phyloP scores from a whole-genome alignment of 257 asterid species.

The Nicotiana tabacum region DNA sequence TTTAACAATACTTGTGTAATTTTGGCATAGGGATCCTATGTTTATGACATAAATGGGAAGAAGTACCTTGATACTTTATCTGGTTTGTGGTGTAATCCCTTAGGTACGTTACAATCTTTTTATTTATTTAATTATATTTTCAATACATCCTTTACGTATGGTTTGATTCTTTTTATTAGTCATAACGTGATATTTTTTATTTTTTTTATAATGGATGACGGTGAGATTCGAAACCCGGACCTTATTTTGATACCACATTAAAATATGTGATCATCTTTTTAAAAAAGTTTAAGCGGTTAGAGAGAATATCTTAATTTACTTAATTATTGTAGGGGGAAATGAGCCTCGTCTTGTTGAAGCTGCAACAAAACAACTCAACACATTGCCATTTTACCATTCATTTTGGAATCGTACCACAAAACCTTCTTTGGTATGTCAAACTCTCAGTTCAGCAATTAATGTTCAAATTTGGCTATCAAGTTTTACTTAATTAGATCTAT shows the following conservation, averaged over 20 bases:
- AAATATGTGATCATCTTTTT: no score
- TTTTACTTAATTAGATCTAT: no score
- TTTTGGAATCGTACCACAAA: conserved; percentile 95
- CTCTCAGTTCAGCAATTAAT: neutral
- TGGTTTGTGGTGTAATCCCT: conserved; percentile 91
- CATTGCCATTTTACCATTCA: conserved; percentile 90
- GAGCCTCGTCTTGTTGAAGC: conserved; percentile 89
- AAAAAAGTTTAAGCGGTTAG: no score
- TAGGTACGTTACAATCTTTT: conserved; percentile 31
- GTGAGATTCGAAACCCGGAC: no score
- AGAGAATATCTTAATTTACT: no score
- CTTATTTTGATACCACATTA: no score
- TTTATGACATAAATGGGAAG: conserved; percentile 66
- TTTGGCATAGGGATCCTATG: conserved; percentile 66
- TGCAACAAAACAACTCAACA: conserved; percentile 74
- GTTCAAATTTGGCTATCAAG: no score
- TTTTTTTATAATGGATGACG: no score
- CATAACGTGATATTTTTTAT: no score
- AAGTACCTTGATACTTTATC: conserved; percentile 89
- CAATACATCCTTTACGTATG: no score
- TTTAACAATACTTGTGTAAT: neutral
- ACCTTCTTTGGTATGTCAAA: conserved; percentile 65
- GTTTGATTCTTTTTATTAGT: no score
- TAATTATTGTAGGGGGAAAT: conserved; percentile 52
- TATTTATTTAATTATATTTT: no score